phyloP scores from a whole-genome alignment of 495 filamentous ascomycete genomes.

The Pseudomonodictys pantanalensis region DNA sequence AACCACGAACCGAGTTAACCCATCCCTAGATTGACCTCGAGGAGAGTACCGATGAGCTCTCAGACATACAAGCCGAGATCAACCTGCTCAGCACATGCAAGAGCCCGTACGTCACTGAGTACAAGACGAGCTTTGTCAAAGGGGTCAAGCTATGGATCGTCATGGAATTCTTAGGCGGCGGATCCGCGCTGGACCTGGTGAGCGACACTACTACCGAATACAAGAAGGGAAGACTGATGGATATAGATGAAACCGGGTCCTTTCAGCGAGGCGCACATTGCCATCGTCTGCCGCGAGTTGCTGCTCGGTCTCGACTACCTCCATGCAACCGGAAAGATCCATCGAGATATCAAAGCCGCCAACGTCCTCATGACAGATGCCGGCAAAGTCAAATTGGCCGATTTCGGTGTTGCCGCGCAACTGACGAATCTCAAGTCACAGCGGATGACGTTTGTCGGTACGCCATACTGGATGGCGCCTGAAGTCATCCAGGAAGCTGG shows the following conservation, averaged over 20 bases:
- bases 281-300: slow-evolving; percentile 89
- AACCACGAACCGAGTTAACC: neutral
- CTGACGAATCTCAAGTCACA: slow-evolving; percentile 97
- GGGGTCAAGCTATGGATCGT: slow-evolving; percentile 98
- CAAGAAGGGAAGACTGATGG: slow-evolving; percentile 10
- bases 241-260: slow-evolving; percentile 84
- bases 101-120: slow-evolving; percentile 90
- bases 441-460: slow-evolving; percentile 97
- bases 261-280: slow-evolving; percentile 87
- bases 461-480: slow-evolving; percentile 99
- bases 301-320: slow-evolving; percentile 89
- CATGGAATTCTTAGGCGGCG: slow-evolving; percentile 95
- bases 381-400: slow-evolving; percentile 88
- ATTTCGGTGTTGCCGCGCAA: slow-evolving; percentile 97
- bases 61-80: slow-evolving; percentile 97
- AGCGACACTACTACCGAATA: neutral
- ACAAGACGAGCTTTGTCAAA: slow-evolving; percentile 90
- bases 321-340: slow-evolving; percentile 92
- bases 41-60: slow-evolving; percentile 94
- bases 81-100: slow-evolving; percentile 91
- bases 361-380: slow-evolving; percentile 89
- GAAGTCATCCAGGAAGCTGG: slow-evolving; percentile 97
- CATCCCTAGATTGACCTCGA: slow-evolving; percentile 87
- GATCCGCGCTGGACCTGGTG: slow-evolving; percentile 89
- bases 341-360: slow-evolving; percentile 90